These are phyloP conservation scores for Mycena haematopus DNA, from an alignment of 768 basidiomycete species.

Conservation along the genomic window DNA sequence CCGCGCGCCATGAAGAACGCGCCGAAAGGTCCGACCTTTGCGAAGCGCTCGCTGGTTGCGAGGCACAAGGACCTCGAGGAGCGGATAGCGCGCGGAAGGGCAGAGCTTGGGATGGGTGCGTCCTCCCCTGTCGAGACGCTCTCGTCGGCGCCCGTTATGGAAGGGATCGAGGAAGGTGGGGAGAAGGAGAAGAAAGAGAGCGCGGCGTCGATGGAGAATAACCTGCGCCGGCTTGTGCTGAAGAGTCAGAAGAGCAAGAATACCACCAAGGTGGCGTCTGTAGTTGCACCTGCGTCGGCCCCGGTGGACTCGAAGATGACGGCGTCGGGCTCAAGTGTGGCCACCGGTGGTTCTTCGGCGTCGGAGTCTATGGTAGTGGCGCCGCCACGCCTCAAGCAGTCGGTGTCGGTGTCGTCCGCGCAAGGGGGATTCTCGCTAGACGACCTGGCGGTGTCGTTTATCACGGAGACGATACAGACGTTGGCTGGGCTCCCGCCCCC, in stretches of 20 bases:
- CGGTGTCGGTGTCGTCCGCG: background rate
- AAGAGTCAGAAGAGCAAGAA: slow-evolving; percentile 43
- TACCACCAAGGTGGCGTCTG: slow-evolving; percentile 32
- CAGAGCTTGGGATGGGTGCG: slow-evolving; percentile 38
- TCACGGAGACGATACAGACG: slow-evolving; percentile 60
- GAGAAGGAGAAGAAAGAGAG: background rate
- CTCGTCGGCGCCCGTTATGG: background rate
- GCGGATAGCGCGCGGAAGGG: slow-evolving; percentile 43
- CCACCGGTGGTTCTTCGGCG: no score
- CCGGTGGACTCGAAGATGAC: background rate
- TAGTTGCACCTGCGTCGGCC: slow-evolving; percentile 7
- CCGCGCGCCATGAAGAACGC: slow-evolving; percentile 46
- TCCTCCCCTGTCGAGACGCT: no score
- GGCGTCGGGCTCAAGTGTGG: background rate
- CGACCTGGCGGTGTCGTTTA: slow-evolving; percentile 63
- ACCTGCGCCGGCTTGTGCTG: slow-evolving; percentile 45
- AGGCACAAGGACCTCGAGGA: slow-evolving; percentile 54
- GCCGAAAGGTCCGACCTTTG: slow-evolving; percentile 45
- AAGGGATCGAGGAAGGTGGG: background rate
- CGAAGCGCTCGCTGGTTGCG: slow-evolving; percentile 46
- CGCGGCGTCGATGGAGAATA: slow-evolving; percentile 45
- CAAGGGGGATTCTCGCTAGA: slow-evolving; percentile 42
- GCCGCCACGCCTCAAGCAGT: no score
- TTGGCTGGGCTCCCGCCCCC: slow-evolving; percentile 21
- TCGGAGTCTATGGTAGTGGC: no score